These are phyloP conservation scores for Closterium sp. DNA, from an alignment of 139 green algal species.

Conservation along the genomic window DNA sequence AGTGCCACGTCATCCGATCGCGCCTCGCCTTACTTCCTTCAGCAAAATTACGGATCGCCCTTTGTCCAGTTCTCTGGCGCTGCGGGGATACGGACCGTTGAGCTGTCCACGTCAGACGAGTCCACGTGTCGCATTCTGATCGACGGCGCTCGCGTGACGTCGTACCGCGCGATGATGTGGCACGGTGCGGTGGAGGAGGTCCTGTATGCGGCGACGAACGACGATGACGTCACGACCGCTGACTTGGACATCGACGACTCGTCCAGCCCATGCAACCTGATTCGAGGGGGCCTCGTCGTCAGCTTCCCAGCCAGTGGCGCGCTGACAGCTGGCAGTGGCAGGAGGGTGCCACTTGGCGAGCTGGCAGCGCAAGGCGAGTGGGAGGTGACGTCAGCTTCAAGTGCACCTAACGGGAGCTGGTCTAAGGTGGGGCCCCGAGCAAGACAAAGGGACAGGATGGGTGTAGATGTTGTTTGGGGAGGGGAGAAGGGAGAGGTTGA, in stretches of 20 bases:
- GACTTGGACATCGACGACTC: not conserved
- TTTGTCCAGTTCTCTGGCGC: not conserved
- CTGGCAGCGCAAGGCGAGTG: not conserved
- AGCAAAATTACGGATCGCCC: not conserved
- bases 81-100: not conserved
- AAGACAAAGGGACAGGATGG: no score
- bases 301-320: not conserved
- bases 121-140: not conserved
- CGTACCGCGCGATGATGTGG: constrained; percentile 23
- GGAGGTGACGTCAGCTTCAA: not conserved
- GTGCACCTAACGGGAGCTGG: not conserved
- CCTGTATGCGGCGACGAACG: not conserved
- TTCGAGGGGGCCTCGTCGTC: not conserved
- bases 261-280: not conserved
- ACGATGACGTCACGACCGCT: not conserved
- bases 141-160: constrained; percentile 12
- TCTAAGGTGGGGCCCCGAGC: no score
- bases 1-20: no score
- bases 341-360: not conserved
- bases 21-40: no score
- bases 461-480: not conserved
- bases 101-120: not conserved
- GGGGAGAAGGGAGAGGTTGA: not conserved
- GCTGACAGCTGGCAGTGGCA: not conserved
- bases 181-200: constrained; percentile 7